These are phyloP conservation scores for Saccharum spontaneum DNA, from an alignment of 176 grass and related monocot genomes.

Conservation along the genomic window DNA sequence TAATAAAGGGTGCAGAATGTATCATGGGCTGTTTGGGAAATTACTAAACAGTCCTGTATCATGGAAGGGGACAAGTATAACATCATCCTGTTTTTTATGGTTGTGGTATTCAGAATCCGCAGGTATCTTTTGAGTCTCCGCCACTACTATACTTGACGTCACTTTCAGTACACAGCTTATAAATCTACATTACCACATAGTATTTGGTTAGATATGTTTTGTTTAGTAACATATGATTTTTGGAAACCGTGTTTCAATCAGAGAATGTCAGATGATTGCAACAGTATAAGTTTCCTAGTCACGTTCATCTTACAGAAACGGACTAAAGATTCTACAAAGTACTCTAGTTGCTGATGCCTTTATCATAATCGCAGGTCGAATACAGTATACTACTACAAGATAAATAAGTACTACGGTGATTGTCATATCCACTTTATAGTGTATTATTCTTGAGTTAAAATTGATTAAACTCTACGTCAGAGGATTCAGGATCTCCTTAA, in stretches of 20 bases:
- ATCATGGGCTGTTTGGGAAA: slow-evolving; percentile 9
- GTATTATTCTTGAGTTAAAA: background rate
- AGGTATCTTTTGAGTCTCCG: background rate
- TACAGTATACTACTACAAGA: background rate
- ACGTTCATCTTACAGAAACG: background rate
- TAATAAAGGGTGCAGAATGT: slow-evolving; percentile 27
- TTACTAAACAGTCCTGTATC: slow-evolving; percentile 15
- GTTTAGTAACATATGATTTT: background rate
- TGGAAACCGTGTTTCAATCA: slow-evolving; percentile 5
- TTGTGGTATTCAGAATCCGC: slow-evolving; percentile 20
- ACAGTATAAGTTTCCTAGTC: background rate
- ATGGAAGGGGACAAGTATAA: slow-evolving; percentile 16
- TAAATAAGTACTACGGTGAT: background rate
- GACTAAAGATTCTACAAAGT: background rate
- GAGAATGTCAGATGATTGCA: slow-evolving; percentile 1
- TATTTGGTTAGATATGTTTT: background rate
- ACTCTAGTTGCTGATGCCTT: background rate
- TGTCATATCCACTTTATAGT: background rate
- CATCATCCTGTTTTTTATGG: slow-evolving; percentile 15
- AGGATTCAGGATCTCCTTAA: background rate
- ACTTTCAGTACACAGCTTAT: slow-evolving; percentile 22
- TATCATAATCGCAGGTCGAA: background rate
- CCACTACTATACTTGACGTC: background rate
- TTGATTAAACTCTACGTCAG: background rate
- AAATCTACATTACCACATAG: background rate